Evolutionary conservation across 2,329 filamentous ascomycete species (phyloP), one percentile per base, ranked within the genome.

Genomic region (Talaromyces sp.): DNA sequence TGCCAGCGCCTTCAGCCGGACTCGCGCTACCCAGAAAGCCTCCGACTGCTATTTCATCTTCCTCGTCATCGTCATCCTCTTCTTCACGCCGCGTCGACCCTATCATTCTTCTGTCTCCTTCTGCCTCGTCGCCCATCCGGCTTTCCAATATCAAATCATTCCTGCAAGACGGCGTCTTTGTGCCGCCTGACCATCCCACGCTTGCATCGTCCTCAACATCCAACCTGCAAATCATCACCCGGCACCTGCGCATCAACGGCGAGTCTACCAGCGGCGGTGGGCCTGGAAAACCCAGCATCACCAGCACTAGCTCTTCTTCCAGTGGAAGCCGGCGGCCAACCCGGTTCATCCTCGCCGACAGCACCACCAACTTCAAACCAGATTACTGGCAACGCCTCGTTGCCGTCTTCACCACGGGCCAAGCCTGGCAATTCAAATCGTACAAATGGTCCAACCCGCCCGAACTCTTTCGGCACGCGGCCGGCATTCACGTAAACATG

Each of bases 351-450:
- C 86, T 99, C 43, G 93, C 98, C 58, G 95, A 99, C 74, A 89
- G 88, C 19, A 90, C 93, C 0, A 89, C 96, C 71, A 89, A 95
- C 74, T 99, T 99, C 84, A 96, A 96, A 75, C 95, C 95, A 0
- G 93, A 98, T 72, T 97, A 98, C 80, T 99, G 95, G 95, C 88
- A 88, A 69, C 88, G 93, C 56, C 89, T 99, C 7, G 95, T 97
- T 1, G 95, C 90, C 13, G 93, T 99, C 60, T 98, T 99, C 78
- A 99, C 95, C 0, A 99, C 95, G 0, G 95, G 95, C 35, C 95
- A 99, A 78, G 87, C 89, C 10, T 99, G 95, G 95, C 95, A 99
- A 77, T 99, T 99, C 80, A 96, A 97, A 78, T 90, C 87, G 67
- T 99, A 99, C 84, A 96, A 96, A 77, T 99, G 95, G 91, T 88